Conservation (phyloP, 2,329 filamentous ascomycete genomes). For the Aspergillus quadricinctus region DNA sequence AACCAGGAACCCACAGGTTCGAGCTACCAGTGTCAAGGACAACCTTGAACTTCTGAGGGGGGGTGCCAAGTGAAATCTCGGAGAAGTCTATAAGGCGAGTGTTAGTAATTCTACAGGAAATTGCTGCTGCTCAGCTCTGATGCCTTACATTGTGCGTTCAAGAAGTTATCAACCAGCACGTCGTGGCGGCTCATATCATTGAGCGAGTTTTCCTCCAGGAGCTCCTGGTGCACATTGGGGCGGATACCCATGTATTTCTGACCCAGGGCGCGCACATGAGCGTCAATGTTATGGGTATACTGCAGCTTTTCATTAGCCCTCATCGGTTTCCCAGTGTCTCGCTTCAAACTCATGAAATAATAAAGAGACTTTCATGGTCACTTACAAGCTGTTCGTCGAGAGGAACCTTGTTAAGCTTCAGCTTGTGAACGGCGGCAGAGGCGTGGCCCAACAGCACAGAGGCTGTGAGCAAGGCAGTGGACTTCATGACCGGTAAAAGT, state of each 20-base stretch:
- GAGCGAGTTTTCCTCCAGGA: conserved; percentile 72
- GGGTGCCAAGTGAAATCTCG: conserved; percentile 87
- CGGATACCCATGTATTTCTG: conserved; percentile 95
- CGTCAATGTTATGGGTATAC: conserved; percentile 73
- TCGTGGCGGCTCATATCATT: conserved; percentile 65
- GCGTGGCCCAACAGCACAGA: conserved; percentile 77
- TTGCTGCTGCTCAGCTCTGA: not conserved
- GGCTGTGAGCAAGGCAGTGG: conserved; percentile 70
- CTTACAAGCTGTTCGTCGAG: conserved; percentile 87
- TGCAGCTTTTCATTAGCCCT: conserved; percentile 31
- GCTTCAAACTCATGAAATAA: not conserved
- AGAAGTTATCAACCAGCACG: conserved; percentile 91
- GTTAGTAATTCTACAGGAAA: conserved; percentile 7
- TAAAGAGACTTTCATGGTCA: conserved; percentile 16
- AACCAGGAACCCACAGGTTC: conserved; percentile 96
- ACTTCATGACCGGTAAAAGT: conserved; percentile 65
- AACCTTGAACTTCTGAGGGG: conserved; percentile 95
- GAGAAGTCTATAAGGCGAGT: conserved; percentile 71
- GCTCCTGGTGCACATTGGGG: conserved; percentile 64
- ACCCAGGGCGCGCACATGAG: conserved; percentile 74
- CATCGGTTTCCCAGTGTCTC: not conserved
- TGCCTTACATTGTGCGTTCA: conserved; percentile 93
- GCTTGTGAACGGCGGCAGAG: conserved; percentile 84
- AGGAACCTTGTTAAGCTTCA: conserved; percentile 96
- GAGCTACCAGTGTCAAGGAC: conserved; percentile 97